phyloP scores from a whole-genome alignment of 2,329 filamentous ascomycete genomes.

The Fusarium sp. region DNA sequence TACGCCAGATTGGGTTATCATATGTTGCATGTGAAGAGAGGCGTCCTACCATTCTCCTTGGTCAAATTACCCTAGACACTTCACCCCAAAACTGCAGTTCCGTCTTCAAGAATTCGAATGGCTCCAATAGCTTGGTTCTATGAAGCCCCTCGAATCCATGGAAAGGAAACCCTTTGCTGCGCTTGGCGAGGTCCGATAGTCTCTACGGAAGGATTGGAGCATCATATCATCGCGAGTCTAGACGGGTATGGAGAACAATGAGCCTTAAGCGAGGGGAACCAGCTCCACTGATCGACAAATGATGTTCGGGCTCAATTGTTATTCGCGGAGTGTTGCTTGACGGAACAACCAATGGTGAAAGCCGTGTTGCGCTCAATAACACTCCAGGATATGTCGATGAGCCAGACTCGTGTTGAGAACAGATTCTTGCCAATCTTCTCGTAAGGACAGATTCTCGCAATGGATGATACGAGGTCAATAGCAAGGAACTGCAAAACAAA shows the following conservation, averaged over 20 bases:
- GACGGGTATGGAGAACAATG: neutral
- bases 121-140: neutral
- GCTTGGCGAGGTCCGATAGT: slow-evolving; percentile 9
- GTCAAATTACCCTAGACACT: neutral
- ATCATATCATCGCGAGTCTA: slow-evolving; percentile 16
- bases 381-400: neutral
- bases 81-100: neutral
- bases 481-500: neutral
- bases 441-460: too few species aligned
- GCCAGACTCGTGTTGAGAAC: neutral
- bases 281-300: slow-evolving; percentile 11
- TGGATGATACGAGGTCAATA: neutral
- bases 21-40: neutral
- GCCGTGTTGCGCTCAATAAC: neutral
- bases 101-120: neutral
- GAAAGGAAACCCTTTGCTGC: neutral
- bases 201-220: neutral
- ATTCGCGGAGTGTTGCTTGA: neutral
- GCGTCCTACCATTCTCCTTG: neutral
- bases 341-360: neutral
- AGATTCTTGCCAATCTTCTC: neutral
- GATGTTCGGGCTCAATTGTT: neutral
- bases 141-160: neutral
- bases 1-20: neutral
- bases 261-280: neutral